A percentile compares a stretch with the other conserved stretches of the same genome.
These are phyloP conservation scores for Salisapilia sapeloensis DNA, from an alignment of 352 stramenopile genomes.

Conservation along the genomic window DNA sequence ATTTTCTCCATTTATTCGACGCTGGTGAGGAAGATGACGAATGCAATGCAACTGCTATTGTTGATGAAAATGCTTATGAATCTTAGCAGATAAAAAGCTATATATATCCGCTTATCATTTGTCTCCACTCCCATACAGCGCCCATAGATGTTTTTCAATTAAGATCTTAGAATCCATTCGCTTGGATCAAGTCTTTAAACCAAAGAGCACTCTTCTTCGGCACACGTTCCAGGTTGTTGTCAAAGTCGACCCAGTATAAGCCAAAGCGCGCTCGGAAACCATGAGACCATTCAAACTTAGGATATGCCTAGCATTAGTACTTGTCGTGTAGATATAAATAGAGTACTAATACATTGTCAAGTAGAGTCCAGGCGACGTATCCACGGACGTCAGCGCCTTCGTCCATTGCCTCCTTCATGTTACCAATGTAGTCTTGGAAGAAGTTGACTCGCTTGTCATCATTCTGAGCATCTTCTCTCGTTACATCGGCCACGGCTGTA, in stretches of 20 bases:
- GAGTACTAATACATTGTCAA: too few species aligned
- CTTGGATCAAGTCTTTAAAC: slow-evolving; percentile 24
- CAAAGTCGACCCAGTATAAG: slow-evolving; percentile 31
- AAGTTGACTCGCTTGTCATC: slow-evolving; percentile 71
- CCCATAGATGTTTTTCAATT: slow-evolving; percentile 1
- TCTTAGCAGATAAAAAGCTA: not conserved
- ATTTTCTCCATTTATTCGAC: slow-evolving; percentile 25
- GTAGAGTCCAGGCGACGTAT: slow-evolving; percentile 85
- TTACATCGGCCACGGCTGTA: slow-evolving; percentile 32
- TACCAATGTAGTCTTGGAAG: slow-evolving; percentile 68
- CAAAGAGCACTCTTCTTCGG: slow-evolving; percentile 38
- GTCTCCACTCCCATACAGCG: not conserved
- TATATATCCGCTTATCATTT: not conserved
- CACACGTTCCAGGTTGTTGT: slow-evolving; percentile 38
- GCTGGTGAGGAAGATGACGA: too few species aligned
- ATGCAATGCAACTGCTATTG: not conserved
- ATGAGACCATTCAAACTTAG: slow-evolving; percentile 84
- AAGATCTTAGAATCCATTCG: slow-evolving; percentile 16
- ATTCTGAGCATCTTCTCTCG: slow-evolving; percentile 52
- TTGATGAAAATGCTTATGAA: slow-evolving; percentile 2
- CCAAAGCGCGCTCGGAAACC: slow-evolving; percentile 42
- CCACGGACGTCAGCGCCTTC: slow-evolving; percentile 43
- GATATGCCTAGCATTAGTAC: too few species aligned
- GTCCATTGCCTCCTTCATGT: slow-evolving; percentile 30
- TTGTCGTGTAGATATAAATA: too few species aligned